These are phyloP conservation scores for Escovopsis sp. DNA, from an alignment of 2,329 filamentous ascomycete species.

Conservation along the genomic window DNA sequence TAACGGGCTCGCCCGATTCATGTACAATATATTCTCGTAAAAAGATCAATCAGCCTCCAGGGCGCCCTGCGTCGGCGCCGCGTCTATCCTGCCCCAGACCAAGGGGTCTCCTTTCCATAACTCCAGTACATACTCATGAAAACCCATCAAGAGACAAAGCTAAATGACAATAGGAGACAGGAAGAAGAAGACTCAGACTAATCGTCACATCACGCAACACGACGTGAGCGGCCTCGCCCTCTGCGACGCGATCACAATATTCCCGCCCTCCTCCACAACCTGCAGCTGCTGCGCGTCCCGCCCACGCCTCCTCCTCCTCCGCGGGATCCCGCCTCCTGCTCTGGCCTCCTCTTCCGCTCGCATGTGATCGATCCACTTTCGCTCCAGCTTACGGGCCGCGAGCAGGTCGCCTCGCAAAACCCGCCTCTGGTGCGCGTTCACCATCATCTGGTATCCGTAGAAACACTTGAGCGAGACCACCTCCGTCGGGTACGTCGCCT, in stretches of 20 bases:
- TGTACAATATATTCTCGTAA: too few species aligned
- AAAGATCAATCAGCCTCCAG: too few species aligned
- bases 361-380: constrained; percentile 92
- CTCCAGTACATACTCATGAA: too few species aligned
- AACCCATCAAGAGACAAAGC: too few species aligned
- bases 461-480: constrained; percentile 84
- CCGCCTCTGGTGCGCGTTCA: constrained; percentile 83
- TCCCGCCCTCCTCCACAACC: constrained; percentile 64
- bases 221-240: constrained; percentile 48
- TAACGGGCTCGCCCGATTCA: too few species aligned
- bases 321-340: constrained; percentile 46
- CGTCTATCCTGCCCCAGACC: too few species aligned
- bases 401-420: constrained; percentile 63
- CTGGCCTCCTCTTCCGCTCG: constrained; percentile 81
- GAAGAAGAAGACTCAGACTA: too few species aligned
- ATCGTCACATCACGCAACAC: constrained; percentile 48
- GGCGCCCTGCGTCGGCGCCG: too few species aligned
- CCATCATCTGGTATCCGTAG: constrained; percentile 88
- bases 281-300: constrained; percentile 70
- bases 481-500: constrained; percentile 52
- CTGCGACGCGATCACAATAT: constrained; percentile 33
- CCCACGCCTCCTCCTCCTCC: constrained; percentile 60
- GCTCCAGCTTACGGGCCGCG: constrained; percentile 64
- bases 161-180: too few species aligned
- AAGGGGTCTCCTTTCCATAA: too few species aligned